Conservation (phyloP, 176 grass and related monocot genomes). For the Bonia amplexicaulis region DNA sequence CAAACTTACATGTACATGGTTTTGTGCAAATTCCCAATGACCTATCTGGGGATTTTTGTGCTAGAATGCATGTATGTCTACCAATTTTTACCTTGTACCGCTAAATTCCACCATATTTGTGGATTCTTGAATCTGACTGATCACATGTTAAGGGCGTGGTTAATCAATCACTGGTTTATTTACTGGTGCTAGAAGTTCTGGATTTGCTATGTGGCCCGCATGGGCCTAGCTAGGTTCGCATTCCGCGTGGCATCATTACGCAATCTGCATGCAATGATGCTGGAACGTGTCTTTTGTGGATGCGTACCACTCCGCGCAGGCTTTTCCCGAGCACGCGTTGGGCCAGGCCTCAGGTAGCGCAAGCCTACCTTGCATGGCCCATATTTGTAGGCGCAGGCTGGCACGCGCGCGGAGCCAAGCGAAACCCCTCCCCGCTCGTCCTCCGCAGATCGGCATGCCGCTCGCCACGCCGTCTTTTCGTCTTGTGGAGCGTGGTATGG, state of each 20-base stretch:
- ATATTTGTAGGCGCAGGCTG: not conserved
- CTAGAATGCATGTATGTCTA: no score
- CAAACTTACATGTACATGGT: no score
- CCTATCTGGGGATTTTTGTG: no score
- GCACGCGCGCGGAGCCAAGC: not conserved
- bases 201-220: no score
- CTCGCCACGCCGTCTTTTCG: not conserved
- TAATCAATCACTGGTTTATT: no score
- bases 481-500: not conserved
- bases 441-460: not conserved
- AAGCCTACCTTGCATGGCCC: not conserved
- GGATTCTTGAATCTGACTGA: no score
- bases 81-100: no score
- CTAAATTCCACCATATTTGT: no score
- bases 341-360: not conserved
- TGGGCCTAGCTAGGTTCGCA: not conserved
- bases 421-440: not conserved
- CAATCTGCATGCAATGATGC: not conserved
- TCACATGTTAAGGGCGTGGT: no score
- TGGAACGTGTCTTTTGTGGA: not conserved
- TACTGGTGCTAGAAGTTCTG: no score
- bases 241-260: not conserved
- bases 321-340: not conserved
- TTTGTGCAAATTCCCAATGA: no score
- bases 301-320: not conserved